Conservation (phyloP, 371 early-diverging fungal genomes). For the Mucor piriformis region DNA sequence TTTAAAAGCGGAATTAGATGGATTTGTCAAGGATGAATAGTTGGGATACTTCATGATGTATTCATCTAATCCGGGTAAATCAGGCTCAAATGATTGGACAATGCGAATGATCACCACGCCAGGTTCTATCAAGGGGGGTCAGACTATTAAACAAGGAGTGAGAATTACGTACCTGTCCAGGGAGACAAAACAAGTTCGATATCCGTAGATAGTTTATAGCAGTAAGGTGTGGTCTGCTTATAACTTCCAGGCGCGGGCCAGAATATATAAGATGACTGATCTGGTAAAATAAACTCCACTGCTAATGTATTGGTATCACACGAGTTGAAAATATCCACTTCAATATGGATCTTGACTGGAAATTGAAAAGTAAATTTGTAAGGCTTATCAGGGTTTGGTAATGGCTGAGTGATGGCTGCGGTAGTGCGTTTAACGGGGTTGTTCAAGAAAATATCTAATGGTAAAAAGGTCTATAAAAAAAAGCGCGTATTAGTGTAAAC, state of each 20-base stretch:
- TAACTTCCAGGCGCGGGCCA: conserved; percentile 49
- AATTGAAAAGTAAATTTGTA: conserved; percentile 32
- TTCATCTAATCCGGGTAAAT: conserved; percentile 48
- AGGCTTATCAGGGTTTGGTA: conserved; percentile 47
- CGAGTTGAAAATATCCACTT: conserved; percentile 43
- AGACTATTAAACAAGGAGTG: too few species aligned
- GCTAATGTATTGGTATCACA: conserved; percentile 39
- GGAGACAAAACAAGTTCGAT: conserved; percentile 33
- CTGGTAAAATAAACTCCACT: conserved; percentile 48
- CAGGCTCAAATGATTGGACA: conserved; percentile 51
- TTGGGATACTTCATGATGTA: conserved; percentile 46
- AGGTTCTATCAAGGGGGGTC: too few species aligned
- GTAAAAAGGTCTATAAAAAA: conserved; percentile 35
- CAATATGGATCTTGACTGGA: conserved; percentile 39
- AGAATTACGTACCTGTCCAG: conserved; percentile 49
- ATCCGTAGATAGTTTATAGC: conserved; percentile 36
- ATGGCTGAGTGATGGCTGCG: conserved; percentile 40
- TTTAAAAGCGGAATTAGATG: not conserved
- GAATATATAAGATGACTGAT: conserved; percentile 36
- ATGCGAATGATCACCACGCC: conserved; percentile 33
- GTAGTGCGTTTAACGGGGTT: conserved; percentile 37
- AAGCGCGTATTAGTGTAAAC: too few species aligned
- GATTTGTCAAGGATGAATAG: conserved; percentile 6
- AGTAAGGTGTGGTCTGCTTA: conserved; percentile 37
- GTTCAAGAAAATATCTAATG: conserved; percentile 35